Evolutionary conservation across 805 yeast genomes (phyloP), one percentile per base, ranked within the genome.

Genomic region (Candida ficus): DNA sequence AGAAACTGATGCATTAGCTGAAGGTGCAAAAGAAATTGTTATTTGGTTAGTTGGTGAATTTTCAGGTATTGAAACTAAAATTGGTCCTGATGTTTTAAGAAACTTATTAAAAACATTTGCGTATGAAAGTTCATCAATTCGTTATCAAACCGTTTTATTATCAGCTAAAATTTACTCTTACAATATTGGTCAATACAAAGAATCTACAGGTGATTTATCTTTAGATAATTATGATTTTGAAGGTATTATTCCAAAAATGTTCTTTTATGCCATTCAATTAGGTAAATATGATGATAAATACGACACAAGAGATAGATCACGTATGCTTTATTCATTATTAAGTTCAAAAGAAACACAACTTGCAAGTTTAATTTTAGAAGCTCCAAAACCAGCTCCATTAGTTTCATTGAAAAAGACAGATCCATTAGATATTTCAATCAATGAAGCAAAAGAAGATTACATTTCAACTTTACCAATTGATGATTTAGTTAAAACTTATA

Each of bases 1-100:
- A 8, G 53, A 54, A 11, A 47, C 47, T 5, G 47, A 45, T 8
- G 39, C 53, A 8, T 43, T 68, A 18, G 56, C 59, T 4, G 64
- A 66, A 31, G 61, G 64, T 14, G 95, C 98, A 0, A 76, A 80
- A 48, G 88, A 95, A 1, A 83, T 91, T 35, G 80, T 90, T 10
- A 71, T 91, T 7, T 93, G 98, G 98, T 69, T 91, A 9, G 73
- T 91, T 38, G 96, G 98, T 5, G 97, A 93, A 54, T 82, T 80
- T 56, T 70, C 81, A 0, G 60, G 57, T 13, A 52, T 63, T 22
- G 68, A 67, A 28, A 65, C 70, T 13, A 60, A 61, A 21, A 61
- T 85, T 37, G 81, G 90, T 4, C 90, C 95, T 0, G 96, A 91
- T 56, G 73, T 87, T 3, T 63, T 88, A 41, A 69, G 96, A 39